Conservation (phyloP, 2,329 filamentous ascomycete species). For the Ophiocordyceps australis region DNA sequence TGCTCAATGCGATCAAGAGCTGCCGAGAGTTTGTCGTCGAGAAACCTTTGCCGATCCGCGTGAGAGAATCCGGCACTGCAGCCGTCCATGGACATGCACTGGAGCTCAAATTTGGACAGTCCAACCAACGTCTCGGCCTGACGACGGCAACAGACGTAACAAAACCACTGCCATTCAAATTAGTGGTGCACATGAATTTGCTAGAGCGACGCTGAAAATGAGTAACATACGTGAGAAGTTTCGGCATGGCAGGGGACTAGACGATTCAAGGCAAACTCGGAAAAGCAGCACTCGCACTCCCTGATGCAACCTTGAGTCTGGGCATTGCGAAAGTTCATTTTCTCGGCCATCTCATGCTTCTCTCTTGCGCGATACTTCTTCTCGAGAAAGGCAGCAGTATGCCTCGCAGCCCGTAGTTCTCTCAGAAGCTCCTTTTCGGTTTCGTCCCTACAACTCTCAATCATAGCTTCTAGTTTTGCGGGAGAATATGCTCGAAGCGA, state of each 20-base stretch:
- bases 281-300: constrained; percentile 62
- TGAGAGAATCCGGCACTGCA: constrained; percentile 44
- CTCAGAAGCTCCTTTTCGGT: constrained; percentile 3
- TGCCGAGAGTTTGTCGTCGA: constrained; percentile 36
- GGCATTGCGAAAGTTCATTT: constrained; percentile 21
- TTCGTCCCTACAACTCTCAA: neutral
- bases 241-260: constrained; percentile 49
- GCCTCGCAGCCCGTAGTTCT: constrained; percentile 7
- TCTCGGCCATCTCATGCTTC: constrained; percentile 12
- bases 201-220: neutral
- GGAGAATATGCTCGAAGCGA: too few species aligned
- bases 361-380: constrained; percentile 12
- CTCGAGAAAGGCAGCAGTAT: constrained; percentile 1
- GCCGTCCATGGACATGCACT: constrained; percentile 51
- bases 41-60: constrained; percentile 33
- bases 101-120: constrained; percentile 45
- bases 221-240: constrained; percentile 29
- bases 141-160: constrained; percentile 42
- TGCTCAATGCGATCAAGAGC: constrained; percentile 57
- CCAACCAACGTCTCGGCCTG: constrained; percentile 55
- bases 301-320: constrained; percentile 29
- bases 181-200: constrained; percentile 1
- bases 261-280: constrained; percentile 44
- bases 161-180: constrained; percentile 35
- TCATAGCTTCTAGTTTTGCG: constrained; percentile 2